phyloP scores from a whole-genome alignment of 2,329 filamentous ascomycete genomes.

The Aspergillus neotritici region DNA sequence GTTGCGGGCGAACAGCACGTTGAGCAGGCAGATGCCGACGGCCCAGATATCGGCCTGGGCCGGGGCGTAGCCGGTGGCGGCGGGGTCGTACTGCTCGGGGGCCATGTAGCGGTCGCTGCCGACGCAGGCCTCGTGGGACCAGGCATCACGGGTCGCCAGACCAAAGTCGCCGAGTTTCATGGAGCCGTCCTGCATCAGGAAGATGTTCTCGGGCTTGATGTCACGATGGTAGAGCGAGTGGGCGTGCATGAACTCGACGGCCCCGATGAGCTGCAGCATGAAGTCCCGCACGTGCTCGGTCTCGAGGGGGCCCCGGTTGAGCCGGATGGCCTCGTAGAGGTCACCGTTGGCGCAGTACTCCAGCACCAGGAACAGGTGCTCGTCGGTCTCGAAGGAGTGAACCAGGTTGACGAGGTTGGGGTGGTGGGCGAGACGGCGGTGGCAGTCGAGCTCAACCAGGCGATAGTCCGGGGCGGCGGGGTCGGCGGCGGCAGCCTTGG shows the following conservation, averaged over 20 bases:
- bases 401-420: slow-evolving; percentile 91
- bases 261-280: slow-evolving; percentile 89
- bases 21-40: slow-evolving; percentile 91
- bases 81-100: slow-evolving; percentile 92
- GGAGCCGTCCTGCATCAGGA: slow-evolving; percentile 74
- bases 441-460: slow-evolving; percentile 58
- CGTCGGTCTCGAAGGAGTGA: slow-evolving; percentile 83
- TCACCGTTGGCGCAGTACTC: slow-evolving; percentile 95
- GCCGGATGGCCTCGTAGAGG: slow-evolving; percentile 93
- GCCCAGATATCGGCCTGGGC: slow-evolving; percentile 95
- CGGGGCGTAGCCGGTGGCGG: slow-evolving; percentile 81
- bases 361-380: slow-evolving; percentile 85
- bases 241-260: slow-evolving; percentile 82
- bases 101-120: slow-evolving; percentile 99
- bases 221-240: slow-evolving; percentile 94
- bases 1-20: slow-evolving; percentile 94
- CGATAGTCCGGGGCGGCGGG: slow-evolving; percentile 73
- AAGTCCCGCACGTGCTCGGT: slow-evolving; percentile 96
- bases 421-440: slow-evolving; percentile 71
- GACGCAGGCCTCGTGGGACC: slow-evolving; percentile 88
- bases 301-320: slow-evolving; percentile 79
- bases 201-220: slow-evolving; percentile 99
- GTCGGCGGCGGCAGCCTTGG: slow-evolving; percentile 65
- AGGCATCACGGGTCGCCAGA: slow-evolving; percentile 78
- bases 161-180: slow-evolving; percentile 98